These are phyloP conservation scores for Synchytrium microbalum DNA, from an alignment of 371 early-diverging fungal genomes.

Conservation along the genomic window DNA sequence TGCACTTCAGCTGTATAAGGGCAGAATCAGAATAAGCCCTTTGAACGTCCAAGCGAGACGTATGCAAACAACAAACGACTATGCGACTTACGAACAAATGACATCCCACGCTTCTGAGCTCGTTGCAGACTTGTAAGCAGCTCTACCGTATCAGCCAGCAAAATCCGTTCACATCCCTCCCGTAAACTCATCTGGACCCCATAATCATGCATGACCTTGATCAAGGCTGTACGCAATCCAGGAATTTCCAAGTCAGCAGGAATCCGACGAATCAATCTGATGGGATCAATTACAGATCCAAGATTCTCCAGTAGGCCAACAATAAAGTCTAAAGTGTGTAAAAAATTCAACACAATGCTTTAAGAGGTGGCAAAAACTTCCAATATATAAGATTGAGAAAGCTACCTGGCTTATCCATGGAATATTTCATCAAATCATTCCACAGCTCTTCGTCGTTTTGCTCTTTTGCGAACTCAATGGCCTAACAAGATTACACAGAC, in stretches of 20 bases:
- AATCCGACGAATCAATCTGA: conserved; percentile 67
- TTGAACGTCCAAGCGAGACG: too few species aligned
- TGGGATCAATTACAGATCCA: conserved; percentile 76
- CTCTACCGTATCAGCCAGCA: conserved; percentile 73
- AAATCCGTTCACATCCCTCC: conserved; percentile 78
- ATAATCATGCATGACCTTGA: conserved; percentile 81
- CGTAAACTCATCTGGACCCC: conserved; percentile 73
- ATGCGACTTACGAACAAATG: conserved; percentile 15
- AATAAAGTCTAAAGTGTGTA: conserved; percentile 61
- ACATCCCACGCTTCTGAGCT: conserved; percentile 47
- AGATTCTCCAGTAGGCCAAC: conserved; percentile 82
- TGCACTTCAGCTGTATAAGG: too few species aligned
- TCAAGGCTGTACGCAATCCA: conserved; percentile 66
- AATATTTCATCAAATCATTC: conserved; percentile 84
- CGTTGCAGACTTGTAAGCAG: conserved; percentile 65
- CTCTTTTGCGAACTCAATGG: conserved; percentile 94
- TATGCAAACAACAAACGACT: conserved; percentile 13
- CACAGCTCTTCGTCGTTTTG: conserved; percentile 92
- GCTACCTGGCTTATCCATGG: conserved; percentile 79
- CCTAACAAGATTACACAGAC: conserved; percentile 39
- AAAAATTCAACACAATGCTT: conserved; percentile 17
- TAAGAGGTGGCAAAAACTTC: not conserved
- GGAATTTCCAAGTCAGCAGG: conserved; percentile 72
- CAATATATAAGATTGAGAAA: conserved; percentile 6
- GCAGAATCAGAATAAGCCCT: too few species aligned